phyloP scores from a whole-genome alignment of 306 rosid genomes.

The Sindora glabra region DNA sequence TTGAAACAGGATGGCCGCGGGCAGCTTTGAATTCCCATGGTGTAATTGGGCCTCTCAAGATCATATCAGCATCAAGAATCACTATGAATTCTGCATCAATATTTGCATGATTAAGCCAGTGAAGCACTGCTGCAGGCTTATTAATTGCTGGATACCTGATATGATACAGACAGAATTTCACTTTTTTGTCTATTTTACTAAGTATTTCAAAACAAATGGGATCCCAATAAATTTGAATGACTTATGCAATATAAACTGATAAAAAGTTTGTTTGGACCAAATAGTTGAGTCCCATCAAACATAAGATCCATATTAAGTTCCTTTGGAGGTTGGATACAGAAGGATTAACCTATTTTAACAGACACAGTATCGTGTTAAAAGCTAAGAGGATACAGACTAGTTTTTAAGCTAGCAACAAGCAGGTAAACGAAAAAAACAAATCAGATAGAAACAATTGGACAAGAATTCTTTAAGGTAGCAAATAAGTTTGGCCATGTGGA shows the following conservation, averaged over 20 bases:
- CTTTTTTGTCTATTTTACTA: not conserved
- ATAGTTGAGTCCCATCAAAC: conserved; percentile 3
- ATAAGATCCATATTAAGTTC: not conserved
- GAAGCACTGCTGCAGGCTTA: conserved; percentile 98
- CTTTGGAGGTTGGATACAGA: not conserved
- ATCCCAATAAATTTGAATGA: not conserved
- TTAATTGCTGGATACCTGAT: conserved; percentile 97
- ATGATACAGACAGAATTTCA: conserved; percentile 12
- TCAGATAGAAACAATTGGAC: not conserved
- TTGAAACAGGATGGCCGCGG: conserved; percentile 86
- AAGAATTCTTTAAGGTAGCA: not conserved
- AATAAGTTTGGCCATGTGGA: not conserved
- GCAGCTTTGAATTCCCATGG: conserved; percentile 98
- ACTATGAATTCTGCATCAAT: conserved; percentile 90
- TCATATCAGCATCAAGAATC: conserved; percentile 98
- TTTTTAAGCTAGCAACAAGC: not conserved
- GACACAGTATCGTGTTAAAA: not conserved
- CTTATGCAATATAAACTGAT: not conserved
- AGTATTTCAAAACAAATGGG: not conserved
- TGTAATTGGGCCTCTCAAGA: conserved; percentile 89
- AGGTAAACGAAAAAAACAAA: not conserved
- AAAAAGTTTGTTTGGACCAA: not conserved
- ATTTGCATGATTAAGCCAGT: conserved; percentile 88
- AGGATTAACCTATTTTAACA: not conserved
- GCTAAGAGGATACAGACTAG: not conserved